These are phyloP conservation scores for Stagonosporopsis cucurbitacearum DNA, from an alignment of 2,329 filamentous ascomycete genomes.

Conservation along the genomic window DNA sequence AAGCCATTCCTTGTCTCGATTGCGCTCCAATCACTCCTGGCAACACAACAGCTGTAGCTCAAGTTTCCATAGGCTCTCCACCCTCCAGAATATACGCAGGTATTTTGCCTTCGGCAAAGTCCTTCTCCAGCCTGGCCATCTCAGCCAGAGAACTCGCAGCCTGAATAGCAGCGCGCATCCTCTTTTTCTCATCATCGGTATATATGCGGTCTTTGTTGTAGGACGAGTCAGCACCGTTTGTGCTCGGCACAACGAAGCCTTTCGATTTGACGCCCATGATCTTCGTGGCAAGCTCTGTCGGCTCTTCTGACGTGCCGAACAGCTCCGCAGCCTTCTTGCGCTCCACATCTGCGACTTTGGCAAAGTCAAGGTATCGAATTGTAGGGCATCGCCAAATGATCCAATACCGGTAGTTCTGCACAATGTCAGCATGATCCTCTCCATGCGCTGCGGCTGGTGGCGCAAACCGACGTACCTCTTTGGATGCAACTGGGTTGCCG, in stretches of 20 bases:
- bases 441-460: not conserved
- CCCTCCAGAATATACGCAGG: slow-evolving; percentile 56
- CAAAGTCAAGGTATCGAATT: slow-evolving; percentile 90
- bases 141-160: slow-evolving; percentile 89
- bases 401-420: slow-evolving; percentile 89
- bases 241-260: slow-evolving; percentile 67
- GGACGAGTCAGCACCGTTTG: slow-evolving; percentile 39
- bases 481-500: slow-evolving; percentile 89
- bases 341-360: slow-evolving; percentile 88
- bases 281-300: slow-evolving; percentile 74
- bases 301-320: slow-evolving; percentile 80
- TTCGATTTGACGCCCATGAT: slow-evolving; percentile 86
- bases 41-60: not conserved
- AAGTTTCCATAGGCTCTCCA: slow-evolving; percentile 41
- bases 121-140: slow-evolving; percentile 88
- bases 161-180: slow-evolving; percentile 83
- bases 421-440: not conserved
- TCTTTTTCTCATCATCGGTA: slow-evolving; percentile 86
- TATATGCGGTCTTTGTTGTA: slow-evolving; percentile 68
- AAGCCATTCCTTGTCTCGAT: not conserved
- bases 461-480: slow-evolving; percentile 69
- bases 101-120: slow-evolving; percentile 85
- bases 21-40: not conserved
- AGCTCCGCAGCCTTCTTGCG: slow-evolving; percentile 76
- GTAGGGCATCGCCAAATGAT: slow-evolving; percentile 84